Evolutionary conservation across 2,329 filamentous ascomycete species (phyloP), one percentile per base, ranked within the genome.

Genomic region (Aspergillus quadricinctus): DNA sequence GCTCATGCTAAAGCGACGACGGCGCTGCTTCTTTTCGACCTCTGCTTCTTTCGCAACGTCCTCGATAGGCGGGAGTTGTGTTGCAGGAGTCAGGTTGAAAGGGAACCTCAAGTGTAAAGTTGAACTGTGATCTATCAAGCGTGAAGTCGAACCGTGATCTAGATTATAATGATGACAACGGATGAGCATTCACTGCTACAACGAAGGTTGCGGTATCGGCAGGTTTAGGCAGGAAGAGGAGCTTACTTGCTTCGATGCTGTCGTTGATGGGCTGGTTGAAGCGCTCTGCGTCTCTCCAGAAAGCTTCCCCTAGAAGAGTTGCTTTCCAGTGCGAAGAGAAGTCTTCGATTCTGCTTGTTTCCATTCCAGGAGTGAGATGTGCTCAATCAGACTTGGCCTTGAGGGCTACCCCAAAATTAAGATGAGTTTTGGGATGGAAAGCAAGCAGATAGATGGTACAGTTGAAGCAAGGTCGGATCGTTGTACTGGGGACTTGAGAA

Each of bases 1-100:
- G 53, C 55, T 66, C 60, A 70, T 66, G 59, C 68, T 70, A 53
- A 63, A 64, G 8, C 65, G 67, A 25, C 68, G 67, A 21, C 68
- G 61, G 23, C 52, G 58, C n/a, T 52, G 53, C 37, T 50, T 50
- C 52, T 58, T 59, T 41, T 50, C 28, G 0, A 23, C 19, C 43
- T 46, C 43, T 23, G 14, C 43, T 23, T 46, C 19, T 23, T 46
- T 28, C 19, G 45, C 21, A 6, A 29, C 17, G 21, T 21, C 41
- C 37, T 56, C 52, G 19, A 49, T 55, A 41, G 53, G 43, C 11
- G 35, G 52, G 17, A 35, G 53, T 3, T 23, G 23, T 27, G 53
- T 52, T 31, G 65, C 63, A 1, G 51, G 43, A 3, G 53, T 57
- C 4, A 66, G 53, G 35, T 65, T 68, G 59, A 69, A 67, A 1